Evolutionary conservation across 2,329 filamentous ascomycete genomes (phyloP).

Genomic region (Xylaria sp.): DNA sequence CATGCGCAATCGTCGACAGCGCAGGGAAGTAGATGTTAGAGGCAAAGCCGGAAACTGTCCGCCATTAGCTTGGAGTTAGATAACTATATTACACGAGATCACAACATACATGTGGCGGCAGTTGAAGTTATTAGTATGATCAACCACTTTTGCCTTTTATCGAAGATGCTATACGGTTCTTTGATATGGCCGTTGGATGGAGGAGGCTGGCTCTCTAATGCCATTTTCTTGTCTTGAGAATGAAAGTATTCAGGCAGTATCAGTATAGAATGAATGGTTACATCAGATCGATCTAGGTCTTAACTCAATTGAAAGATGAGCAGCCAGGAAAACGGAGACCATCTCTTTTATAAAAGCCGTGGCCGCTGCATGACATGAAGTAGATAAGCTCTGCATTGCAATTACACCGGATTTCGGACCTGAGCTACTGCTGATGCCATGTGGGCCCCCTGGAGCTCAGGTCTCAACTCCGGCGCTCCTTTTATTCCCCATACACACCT

Average conservation of each 20-base stretch:
- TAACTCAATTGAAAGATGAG: background rate
- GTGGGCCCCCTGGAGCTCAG: background rate
- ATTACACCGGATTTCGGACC: background rate
- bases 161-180: constrained; percentile 56
- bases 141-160: constrained; percentile 52
- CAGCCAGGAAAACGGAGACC: background rate
- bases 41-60: constrained; percentile 46
- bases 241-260: background rate
- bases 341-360: background rate
- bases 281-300: background rate
- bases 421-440: background rate
- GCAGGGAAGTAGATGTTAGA: constrained; percentile 57
- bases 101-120: constrained; percentile 53
- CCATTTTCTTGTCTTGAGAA: background rate
- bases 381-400: background rate
- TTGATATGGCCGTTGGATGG: background rate
- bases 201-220: background rate
- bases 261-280: background rate
- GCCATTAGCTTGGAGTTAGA: background rate
- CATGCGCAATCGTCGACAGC: constrained; percentile 49
- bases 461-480: background rate
- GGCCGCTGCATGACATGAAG: background rate
- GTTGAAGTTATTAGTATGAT: constrained; percentile 54
- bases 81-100: background rate
- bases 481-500: too few species aligned